Base-by-base conservation (phyloP, 805 yeast species). In the Kazachstania bromeliacearum region DNA sequence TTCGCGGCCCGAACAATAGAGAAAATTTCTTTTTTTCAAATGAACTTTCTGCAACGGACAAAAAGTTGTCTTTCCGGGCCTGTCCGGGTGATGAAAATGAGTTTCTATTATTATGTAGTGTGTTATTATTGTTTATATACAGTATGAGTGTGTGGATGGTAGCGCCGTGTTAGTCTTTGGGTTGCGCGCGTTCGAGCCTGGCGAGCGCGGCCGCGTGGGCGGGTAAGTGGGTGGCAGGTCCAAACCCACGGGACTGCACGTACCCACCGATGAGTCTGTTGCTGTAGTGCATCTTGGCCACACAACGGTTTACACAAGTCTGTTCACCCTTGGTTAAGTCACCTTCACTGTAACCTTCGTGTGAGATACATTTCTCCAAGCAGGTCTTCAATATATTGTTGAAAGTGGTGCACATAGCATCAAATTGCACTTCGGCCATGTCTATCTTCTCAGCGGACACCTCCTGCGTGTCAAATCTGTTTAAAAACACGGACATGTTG, bases 301-400 rank as follows among this genome's bases (percentile, higher is more conserved):
- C 89, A 62, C 97, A 88, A 41, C 96, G 66, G 57, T 87, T 95
- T 8, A 84, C 63, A 56, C 96, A 89, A 31, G 74, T 70, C 40
- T 68, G 60, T 55, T 88, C 96, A 25, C 95, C 96, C 50, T 87
- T 85, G 44, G 75, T 77, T 37, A 88, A 64, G 18, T 89, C 96
- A 7, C 73, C 69, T 49, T 89, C 97, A 12, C 85, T 84, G 60
- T 82, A 88, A 44, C 79, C 83, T n/a, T 68, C 73, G n/a, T 48
- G 55, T 9, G 81, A 79, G 28, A 92, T 70, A 60, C 98, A 92
- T 59, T 92, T 92, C 39, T 59, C 50, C 15, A 70, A 66, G 57
- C 97, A 89, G 3, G 71, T 67, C 24, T 64, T 58, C 24, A 82
- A 64, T 45, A 88, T 67, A 29, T 61, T 63, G 43, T 68, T 68